Conservation (phyloP, 176 grass and related monocot genomes). For the Zoysia japonica region DNA sequence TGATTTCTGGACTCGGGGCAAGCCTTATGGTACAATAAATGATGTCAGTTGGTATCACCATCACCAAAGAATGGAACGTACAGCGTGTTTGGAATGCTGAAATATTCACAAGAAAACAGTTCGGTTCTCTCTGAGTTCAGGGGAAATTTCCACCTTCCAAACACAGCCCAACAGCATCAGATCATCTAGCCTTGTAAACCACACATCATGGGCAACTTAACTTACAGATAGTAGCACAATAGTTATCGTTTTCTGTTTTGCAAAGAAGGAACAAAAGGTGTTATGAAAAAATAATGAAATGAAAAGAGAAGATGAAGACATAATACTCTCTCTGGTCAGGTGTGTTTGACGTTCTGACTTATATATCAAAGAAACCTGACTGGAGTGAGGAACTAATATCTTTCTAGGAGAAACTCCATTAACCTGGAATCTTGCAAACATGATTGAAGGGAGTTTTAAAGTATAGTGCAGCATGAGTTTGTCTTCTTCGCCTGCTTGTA, state of each 20-base stretch:
- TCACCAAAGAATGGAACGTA: slow-evolving; percentile 33
- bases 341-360: background rate
- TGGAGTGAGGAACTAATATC: background rate
- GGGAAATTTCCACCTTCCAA: background rate
- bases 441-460: slow-evolving; percentile 43
- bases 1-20: background rate
- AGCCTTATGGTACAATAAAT: slow-evolving; percentile 25
- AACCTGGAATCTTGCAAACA: slow-evolving; percentile 44
- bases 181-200: background rate
- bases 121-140: background rate
- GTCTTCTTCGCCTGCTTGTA: slow-evolving; percentile 99
- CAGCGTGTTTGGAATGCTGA: background rate
- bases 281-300: slow-evolving; percentile 29
- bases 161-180: background rate
- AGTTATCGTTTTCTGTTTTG: slow-evolving; percentile 23
- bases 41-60: slow-evolving; percentile 21
- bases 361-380: background rate
- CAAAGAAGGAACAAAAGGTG: background rate
- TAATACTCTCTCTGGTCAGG: background rate
- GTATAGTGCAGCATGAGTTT: slow-evolving; percentile 89
- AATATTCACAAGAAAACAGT: slow-evolving; percentile 8
- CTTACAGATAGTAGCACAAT: slow-evolving; percentile 35
- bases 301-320: background rate
- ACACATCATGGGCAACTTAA: slow-evolving; percentile 26
- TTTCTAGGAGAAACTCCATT: background rate